phyloP scores from a whole-genome alignment of 106 monocot genomes.

The Vanilla planifolia region DNA sequence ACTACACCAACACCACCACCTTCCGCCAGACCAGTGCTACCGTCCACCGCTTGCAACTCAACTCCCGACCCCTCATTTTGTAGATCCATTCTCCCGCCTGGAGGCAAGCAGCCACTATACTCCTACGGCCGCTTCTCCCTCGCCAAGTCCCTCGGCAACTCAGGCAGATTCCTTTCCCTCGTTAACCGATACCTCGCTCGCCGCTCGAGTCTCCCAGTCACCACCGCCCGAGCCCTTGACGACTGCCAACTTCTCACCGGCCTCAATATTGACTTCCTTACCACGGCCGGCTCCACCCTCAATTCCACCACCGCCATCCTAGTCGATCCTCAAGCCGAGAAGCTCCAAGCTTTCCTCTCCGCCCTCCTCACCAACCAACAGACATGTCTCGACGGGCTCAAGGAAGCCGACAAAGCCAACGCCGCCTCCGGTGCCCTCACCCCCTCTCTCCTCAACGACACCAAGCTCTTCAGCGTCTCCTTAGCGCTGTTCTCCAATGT shows the following conservation, averaged over 20 bases:
- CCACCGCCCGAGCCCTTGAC: conserved; percentile 31
- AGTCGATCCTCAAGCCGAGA: conserved; percentile 31
- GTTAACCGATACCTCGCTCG: conserved; percentile 28
- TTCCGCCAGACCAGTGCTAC: too few relatives aligned
- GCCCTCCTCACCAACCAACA: conserved; percentile 65
- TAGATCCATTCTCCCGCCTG: too few relatives aligned
- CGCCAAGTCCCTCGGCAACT: conserved; percentile 32
- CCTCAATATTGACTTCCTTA: conserved; percentile 57
- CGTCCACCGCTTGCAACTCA: too few relatives aligned
- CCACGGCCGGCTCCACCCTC: conserved; percentile 15
- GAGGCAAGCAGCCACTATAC: conserved; percentile 18
- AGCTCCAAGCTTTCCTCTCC: conserved; percentile 32
- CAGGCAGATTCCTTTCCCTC: conserved; percentile 5
- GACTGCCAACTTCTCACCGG: conserved; percentile 54
- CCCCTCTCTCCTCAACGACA: conserved; percentile 27
- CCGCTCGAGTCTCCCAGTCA: conserved; percentile 9
- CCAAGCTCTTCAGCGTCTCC: conserved; percentile 61
- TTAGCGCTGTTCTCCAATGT: conserved; percentile 44
- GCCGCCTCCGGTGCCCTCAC: conserved; percentile 24
- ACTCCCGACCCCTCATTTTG: too few relatives aligned
- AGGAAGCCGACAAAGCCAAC: conserved; percentile 30
- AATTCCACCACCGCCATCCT: conserved; percentile 22
- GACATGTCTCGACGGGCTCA: conserved; percentile 60
- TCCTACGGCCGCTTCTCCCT: conserved; percentile 37
- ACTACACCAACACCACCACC: too few relatives aligned